Evolutionary conservation across 139 green algal genomes (phyloP).

Genomic region (Coccomyxa sp.): DNA sequence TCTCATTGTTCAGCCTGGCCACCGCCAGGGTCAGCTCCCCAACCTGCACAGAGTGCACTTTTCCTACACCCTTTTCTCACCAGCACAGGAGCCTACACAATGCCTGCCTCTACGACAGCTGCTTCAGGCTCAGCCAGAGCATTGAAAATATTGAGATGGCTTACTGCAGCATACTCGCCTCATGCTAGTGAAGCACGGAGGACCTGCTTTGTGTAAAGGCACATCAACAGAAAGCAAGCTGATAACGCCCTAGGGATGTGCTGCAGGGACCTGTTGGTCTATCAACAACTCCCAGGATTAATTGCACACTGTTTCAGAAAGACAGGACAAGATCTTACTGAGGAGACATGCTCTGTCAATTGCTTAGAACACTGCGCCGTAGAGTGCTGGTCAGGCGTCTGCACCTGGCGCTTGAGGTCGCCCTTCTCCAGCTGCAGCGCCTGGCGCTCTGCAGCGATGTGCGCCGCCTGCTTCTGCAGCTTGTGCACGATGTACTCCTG

Average conservation of each 20-base stretch:
- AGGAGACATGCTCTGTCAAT: no score
- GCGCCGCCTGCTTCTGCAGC: slow-evolving; percentile 69
- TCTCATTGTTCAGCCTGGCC: slow-evolving; percentile 50
- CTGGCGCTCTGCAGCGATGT: slow-evolving; percentile 58
- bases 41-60: slow-evolving; percentile 33
- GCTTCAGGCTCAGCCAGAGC: not conserved
- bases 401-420: slow-evolving; percentile 63
- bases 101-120: not conserved
- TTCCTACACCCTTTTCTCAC: not conserved
- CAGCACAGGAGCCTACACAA: not conserved
- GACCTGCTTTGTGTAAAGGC: no score
- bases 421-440: slow-evolving; percentile 58
- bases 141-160: slow-evolving; percentile 2
- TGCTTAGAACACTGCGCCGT: no score
- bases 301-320: no score
- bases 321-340: no score
- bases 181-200: no score
- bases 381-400: not conserved
- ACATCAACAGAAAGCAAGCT: no score
- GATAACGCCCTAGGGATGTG: no score
- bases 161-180: no score
- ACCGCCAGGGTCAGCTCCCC: slow-evolving; percentile 41
- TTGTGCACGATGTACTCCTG: slow-evolving; percentile 73
- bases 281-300: no score
- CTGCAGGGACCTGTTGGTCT: no score